Conservation (phyloP, 495 filamentous ascomycete genomes). For the Penicillium subrubescens region DNA sequence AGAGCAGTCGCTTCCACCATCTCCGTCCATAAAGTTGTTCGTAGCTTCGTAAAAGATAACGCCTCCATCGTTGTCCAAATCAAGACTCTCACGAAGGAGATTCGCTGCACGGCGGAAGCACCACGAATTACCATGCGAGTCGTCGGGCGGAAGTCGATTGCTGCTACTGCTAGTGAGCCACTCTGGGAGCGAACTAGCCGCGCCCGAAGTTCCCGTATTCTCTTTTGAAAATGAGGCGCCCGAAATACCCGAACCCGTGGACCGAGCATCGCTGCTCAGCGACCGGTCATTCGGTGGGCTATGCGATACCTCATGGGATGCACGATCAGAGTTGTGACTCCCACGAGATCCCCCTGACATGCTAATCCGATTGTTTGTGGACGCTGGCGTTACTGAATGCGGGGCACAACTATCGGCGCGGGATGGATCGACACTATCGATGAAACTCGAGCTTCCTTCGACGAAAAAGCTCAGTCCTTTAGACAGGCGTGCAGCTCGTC, state of each 20-base stretch:
- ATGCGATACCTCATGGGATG: conserved; percentile 26
- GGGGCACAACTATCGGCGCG: conserved; percentile 27
- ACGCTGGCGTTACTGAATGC: conserved; percentile 29
- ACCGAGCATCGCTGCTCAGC: conserved; percentile 35
- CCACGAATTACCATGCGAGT: conserved; percentile 44
- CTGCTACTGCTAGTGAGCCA: conserved; percentile 39
- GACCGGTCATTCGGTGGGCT: conserved; percentile 19
- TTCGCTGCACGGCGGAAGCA: conserved; percentile 59
- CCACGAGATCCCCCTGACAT: conserved; percentile 32
- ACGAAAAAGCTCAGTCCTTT: conserved; percentile 65
- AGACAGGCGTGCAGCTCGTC: conserved; percentile 60
- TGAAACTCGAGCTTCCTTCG: conserved; percentile 53
- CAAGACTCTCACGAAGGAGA: conserved; percentile 57
- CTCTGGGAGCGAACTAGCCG: conserved; percentile 38
- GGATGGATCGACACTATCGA: conserved; percentile 35
- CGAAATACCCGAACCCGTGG: conserved; percentile 33
- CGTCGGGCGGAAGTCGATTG: conserved; percentile 38
- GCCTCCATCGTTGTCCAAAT: conserved; percentile 52
- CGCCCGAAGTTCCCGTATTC: conserved; percentile 28
- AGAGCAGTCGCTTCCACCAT: conserved; percentile 39
- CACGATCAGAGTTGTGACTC: conserved; percentile 28
- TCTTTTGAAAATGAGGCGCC: conserved; percentile 29
- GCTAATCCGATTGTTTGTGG: conserved; percentile 30
- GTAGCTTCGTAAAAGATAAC: conserved; percentile 56
- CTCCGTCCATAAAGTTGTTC: conserved; percentile 32